Base-by-base conservation (phyloP, 208 protist species). In the Crithidia sp. region DNA sequence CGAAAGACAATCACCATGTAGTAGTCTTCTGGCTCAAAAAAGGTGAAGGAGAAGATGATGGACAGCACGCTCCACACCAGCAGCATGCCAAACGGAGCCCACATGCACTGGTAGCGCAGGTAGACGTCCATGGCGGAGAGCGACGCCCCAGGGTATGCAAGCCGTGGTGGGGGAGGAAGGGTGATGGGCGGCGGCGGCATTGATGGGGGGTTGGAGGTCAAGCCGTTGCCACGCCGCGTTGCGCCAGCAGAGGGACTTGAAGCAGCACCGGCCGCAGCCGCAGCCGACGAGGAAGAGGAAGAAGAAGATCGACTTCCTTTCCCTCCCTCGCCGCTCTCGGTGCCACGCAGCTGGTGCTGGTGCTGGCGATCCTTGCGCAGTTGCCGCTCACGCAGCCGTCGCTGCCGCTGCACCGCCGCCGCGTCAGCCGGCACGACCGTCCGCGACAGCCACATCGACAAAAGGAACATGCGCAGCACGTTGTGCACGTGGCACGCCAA, bases 21-120 rank as follows among this genome's bases (percentile, higher is more conserved):
- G 69, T 84, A 83, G 57, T 94, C 86, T 49, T 88, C 81, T 36
- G 82, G 67, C 16, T 82, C 37, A 57, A 85, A 87, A 49, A 89
- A 63, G 17, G 68, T 79, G 52, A 86, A 71, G 41, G 74, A 54
- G 54, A 83, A 77, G 36, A 50, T 19, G 40, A 88, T 12, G 16
- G 78, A 78, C n/a, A 88, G 44, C 2, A 91, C 14, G n/a, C 70
- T 61, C 71, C 79, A 83, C 52, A 92, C 19, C 0, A 76, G 67
- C n/a, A 86, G 50, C 50, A 90, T 71, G 6, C 60, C 57, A 66
- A 91, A 92, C 6, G 86, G 79, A 2, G 74, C 36, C 49, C 78
- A 74, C 84, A 91, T 91, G 28, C 73, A 36, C 39, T 63, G 77
- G 57, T 89, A 94, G 55, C 79, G 84, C 6, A 89, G 64, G 72